phyloP scores from a whole-genome alignment of 1,284 basidiomycete genomes.

The Butyriboletus appendiculatus region DNA sequence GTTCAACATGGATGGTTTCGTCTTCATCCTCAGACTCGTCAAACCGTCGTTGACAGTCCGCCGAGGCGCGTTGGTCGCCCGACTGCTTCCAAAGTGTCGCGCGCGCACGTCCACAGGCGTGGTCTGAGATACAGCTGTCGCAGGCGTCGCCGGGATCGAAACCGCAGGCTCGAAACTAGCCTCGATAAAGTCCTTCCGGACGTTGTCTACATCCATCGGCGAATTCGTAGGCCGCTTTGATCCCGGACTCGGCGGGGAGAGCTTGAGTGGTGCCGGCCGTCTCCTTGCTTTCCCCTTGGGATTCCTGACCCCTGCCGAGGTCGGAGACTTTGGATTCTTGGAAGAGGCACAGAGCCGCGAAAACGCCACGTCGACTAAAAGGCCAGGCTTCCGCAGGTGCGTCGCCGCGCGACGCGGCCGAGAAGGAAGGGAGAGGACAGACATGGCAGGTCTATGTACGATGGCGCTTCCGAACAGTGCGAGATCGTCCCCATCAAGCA shows the following conservation, averaged over 20 bases:
- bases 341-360: conserved; percentile 26
- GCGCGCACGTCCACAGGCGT: not conserved
- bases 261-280: conserved; percentile 47
- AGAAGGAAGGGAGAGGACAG: conserved; percentile 39
- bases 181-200: conserved; percentile 27
- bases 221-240: conserved; percentile 25
- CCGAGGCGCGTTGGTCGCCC: conserved; percentile 9
- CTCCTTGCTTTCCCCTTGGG: conserved; percentile 38
- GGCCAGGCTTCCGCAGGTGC: conserved; percentile 45
- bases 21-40: conserved; percentile 14
- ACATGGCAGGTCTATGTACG: conserved; percentile 33
- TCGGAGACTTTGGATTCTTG: conserved; percentile 11
- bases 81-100: not conserved
- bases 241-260: conserved; percentile 31
- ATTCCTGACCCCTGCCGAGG: conserved; percentile 1
- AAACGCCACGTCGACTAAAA: conserved; percentile 41
- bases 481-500: conserved; percentile 37
- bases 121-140: not conserved
- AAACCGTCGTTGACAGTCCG: conserved; percentile 5
- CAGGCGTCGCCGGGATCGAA: not conserved
- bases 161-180: conserved; percentile 26
- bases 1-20: conserved; percentile 28
- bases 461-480: conserved; percentile 29
- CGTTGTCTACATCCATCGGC: conserved; percentile 24
- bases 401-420: conserved; percentile 41